A percentile compares a stretch with the other conserved stretches of the same genome.
Evolutionary conservation across 352 stramenopile species (phyloP).

Genomic region (Globisporangium apiculatum): DNA sequence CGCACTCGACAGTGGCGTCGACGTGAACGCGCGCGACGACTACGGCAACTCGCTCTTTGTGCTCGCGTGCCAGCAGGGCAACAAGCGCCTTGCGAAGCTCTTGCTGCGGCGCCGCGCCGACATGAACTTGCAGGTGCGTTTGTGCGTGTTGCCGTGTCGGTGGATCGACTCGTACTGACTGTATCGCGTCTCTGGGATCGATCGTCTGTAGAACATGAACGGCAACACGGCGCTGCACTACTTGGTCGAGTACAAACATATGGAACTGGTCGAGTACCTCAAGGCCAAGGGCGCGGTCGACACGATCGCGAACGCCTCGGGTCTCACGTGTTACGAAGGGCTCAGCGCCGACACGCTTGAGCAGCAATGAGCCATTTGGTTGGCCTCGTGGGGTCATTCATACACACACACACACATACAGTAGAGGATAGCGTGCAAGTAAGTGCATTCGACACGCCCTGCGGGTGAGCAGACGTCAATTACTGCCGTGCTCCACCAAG

Average conservation of each 20-base stretch:
- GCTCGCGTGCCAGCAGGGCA: slow-evolving; percentile 92
- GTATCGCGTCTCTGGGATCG: too few species aligned
- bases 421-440: too few species aligned
- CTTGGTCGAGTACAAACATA: slow-evolving; percentile 91
- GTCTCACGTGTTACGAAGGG: slow-evolving; percentile 94
- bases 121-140: slow-evolving; percentile 84
- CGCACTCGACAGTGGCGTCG: slow-evolving; percentile 83
- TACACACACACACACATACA: too few species aligned
- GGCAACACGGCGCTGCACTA: slow-evolving; percentile 96
- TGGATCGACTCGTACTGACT: not conserved
- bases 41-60: slow-evolving; percentile 95
- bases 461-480: too few species aligned
- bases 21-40: slow-evolving; percentile 89
- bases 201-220: slow-evolving; percentile 75
- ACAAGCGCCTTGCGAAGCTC: slow-evolving; percentile 94
- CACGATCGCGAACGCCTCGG: slow-evolving; percentile 86
- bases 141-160: not conserved
- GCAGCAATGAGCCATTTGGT: not conserved
- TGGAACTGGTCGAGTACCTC: slow-evolving; percentile 90
- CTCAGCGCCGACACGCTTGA: slow-evolving; percentile 48
- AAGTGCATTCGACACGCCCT: too few species aligned
- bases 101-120: slow-evolving; percentile 89
- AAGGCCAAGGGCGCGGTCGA: slow-evolving; percentile 92
- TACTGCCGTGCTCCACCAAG: too few species aligned
- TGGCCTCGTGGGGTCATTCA: too few species aligned